phyloP scores from a whole-genome alignment of 371 early-diverging fungal species.

The Basidiobolus meristosporus region DNA sequence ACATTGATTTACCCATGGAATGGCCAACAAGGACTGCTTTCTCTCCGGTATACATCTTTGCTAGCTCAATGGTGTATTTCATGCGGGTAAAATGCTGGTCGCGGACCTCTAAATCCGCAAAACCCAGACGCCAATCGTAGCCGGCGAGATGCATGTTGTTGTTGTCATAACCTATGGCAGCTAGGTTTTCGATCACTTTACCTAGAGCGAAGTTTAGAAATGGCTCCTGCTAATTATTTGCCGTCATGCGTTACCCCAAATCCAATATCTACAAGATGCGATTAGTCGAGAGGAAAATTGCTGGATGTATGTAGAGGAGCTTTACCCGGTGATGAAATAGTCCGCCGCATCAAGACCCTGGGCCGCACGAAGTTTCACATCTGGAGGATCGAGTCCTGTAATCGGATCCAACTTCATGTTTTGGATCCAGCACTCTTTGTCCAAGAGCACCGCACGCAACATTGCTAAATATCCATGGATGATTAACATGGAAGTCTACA shows the following conservation, averaged over 20 bases:
- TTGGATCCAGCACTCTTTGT: constrained; percentile 72
- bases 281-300: not conserved
- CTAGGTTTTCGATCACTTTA: constrained; percentile 43
- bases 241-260: constrained; percentile 67
- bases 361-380: constrained; percentile 67
- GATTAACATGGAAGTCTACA: constrained; percentile 3
- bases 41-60: constrained; percentile 17
- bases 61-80: constrained; percentile 51
- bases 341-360: constrained; percentile 83
- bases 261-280: constrained; percentile 47
- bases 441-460: constrained; percentile 59
- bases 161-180: constrained; percentile 75
- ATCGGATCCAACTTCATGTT: constrained; percentile 63
- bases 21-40: constrained; percentile 49
- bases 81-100: constrained; percentile 73
- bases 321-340: constrained; percentile 74
- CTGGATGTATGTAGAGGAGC: not conserved
- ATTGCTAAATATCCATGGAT: constrained; percentile 25
- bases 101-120: constrained; percentile 63
- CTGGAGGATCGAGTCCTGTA: constrained; percentile 78
- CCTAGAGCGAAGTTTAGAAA: constrained; percentile 7
- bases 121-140: constrained; percentile 87
- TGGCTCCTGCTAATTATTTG: constrained; percentile 1
- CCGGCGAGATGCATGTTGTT: constrained; percentile 73
- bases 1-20: constrained; percentile 22